phyloP scores from a whole-genome alignment of 2,329 filamentous ascomycete species.

The Penicillium crustosum region DNA sequence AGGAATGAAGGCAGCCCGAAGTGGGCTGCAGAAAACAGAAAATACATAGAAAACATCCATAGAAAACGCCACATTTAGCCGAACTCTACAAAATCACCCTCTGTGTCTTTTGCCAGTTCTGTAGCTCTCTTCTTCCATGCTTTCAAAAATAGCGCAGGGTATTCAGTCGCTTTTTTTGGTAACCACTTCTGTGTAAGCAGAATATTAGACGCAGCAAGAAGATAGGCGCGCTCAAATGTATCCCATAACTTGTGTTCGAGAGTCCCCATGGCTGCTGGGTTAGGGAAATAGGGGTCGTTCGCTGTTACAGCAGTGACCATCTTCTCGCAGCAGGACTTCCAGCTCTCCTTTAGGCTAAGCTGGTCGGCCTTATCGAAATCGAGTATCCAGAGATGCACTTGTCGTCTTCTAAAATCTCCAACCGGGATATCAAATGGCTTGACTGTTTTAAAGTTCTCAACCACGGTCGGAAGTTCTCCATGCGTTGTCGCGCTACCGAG shows the following conservation, averaged over 20 bases:
- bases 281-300: neutral
- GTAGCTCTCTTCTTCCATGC: neutral
- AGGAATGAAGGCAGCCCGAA: neutral
- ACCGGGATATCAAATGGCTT: neutral
- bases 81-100: neutral
- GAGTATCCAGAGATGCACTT: neutral
- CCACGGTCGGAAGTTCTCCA: neutral
- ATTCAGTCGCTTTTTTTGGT: neutral
- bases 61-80: neutral
- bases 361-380: neutral
- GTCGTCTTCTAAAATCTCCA: neutral
- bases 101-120: neutral
- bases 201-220: neutral
- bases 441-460: neutral
- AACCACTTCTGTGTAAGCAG: neutral
- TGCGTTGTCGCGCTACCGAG: neutral
- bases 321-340: neutral
- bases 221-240: neutral
- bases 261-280: neutral
- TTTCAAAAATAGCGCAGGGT: neutral
- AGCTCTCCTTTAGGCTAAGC: neutral
- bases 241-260: neutral
- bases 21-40: neutral
- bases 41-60: neutral
- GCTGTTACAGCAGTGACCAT: conserved; percentile 1